A percentile compares a stretch with the other conserved stretches of the same genome.
These are phyloP conservation scores for Phytophthora citricola DNA, from an alignment of 352 stramenopile genomes.

Conservation along the genomic window DNA sequence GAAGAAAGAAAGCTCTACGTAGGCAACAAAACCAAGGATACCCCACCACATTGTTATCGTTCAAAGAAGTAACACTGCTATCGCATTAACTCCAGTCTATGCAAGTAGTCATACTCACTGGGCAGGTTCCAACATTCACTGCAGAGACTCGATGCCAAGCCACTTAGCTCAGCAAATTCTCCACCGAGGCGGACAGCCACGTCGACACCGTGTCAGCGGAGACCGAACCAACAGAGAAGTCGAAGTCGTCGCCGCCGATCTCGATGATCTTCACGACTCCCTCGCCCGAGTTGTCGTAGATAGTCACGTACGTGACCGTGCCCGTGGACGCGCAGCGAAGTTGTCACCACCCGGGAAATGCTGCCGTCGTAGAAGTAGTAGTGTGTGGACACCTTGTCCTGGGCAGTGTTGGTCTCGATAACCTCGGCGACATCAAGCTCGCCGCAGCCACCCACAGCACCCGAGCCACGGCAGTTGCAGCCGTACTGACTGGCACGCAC, in stretches of 20 bases:
- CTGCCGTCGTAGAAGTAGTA: conserved; percentile 81
- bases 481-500: conserved; percentile 73
- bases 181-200: conserved; percentile 46
- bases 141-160: neutral
- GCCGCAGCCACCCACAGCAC: conserved; percentile 63
- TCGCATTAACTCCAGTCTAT: conserved; percentile 24
- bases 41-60: conserved; percentile 16
- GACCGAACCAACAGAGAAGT: conserved; percentile 44
- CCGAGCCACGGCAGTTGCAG: conserved; percentile 76
- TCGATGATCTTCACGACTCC: conserved; percentile 60
- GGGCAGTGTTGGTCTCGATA: conserved; percentile 64
- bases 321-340: conserved; percentile 43
- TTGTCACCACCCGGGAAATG: conserved; percentile 58
- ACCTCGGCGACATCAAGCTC: conserved; percentile 81
- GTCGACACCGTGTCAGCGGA: conserved; percentile 37
- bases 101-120: conserved; percentile 8
- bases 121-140: conserved; percentile 16
- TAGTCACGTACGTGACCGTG: conserved; percentile 57
- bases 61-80: conserved; percentile 20
- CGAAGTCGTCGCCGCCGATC: conserved; percentile 52
- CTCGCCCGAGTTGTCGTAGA: conserved; percentile 52
- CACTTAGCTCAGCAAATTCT: conserved; percentile 47
- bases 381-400: conserved; percentile 71
- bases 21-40: neutral
- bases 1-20: neutral